These are phyloP conservation scores for Saccharomycopsis capsularis DNA, from an alignment of 805 yeast species.

Conservation along the genomic window DNA sequence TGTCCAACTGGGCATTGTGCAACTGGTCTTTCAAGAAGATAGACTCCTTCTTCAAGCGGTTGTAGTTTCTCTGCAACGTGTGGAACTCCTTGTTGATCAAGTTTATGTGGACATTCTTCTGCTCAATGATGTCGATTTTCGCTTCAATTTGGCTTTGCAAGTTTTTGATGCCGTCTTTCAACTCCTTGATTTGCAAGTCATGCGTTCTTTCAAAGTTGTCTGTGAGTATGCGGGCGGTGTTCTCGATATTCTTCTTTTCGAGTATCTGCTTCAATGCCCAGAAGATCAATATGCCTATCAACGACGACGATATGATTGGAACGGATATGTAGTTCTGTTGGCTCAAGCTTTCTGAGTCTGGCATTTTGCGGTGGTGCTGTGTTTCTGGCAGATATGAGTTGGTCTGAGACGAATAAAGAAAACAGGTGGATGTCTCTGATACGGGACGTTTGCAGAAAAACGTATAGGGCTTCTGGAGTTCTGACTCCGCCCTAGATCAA, in stretches of 20 bases:
- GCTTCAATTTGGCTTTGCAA: constrained; percentile 17
- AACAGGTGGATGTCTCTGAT: no score
- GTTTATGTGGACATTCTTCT: constrained; percentile 21
- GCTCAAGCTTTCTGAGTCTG: no score
- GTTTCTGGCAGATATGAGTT: no score
- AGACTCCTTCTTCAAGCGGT: constrained; percentile 10
- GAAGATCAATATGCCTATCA: constrained; percentile 4
- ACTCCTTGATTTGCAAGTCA: constrained; percentile 12
- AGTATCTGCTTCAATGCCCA: constrained; percentile 12
- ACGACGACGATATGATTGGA: constrained; percentile 7
- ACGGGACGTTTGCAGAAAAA: no score
- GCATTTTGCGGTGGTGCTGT: no score
- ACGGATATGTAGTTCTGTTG: constrained; percentile 2
- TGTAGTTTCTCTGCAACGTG: constrained; percentile 22
- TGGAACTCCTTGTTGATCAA: constrained; percentile 22
- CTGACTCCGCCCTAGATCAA: no score
- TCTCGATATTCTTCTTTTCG: constrained; percentile 15
- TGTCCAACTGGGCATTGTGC: constrained; percentile 20
- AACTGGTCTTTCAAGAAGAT: constrained; percentile 20
- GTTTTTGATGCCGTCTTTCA: constrained; percentile 12
- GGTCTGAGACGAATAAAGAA: no score
- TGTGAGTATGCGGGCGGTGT: constrained; percentile 26
- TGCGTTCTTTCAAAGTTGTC: constrained; percentile 27
- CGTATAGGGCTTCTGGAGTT: no score
- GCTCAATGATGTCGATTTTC: constrained; percentile 18